These are phyloP conservation scores for Paecilomyces sp. DNA, from an alignment of 2,329 filamentous ascomycete species.

Conservation along the genomic window DNA sequence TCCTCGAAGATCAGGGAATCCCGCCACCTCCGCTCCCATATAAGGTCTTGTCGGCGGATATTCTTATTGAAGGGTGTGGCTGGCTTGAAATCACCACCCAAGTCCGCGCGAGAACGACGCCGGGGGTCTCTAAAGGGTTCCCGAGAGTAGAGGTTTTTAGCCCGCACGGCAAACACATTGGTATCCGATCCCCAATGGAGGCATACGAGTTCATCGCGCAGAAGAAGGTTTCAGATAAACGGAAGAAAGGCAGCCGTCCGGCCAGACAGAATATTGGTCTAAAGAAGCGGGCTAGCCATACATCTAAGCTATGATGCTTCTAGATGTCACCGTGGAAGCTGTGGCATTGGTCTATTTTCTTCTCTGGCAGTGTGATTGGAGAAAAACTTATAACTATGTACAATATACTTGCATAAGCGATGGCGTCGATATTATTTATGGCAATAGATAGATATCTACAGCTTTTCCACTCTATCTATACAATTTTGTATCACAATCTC, in stretches of 20 bases:
- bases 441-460: background rate
- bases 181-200: slow-evolving; percentile 27
- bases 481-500: no score
- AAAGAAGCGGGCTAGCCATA: slow-evolving; percentile 13
- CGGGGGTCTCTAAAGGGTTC: slow-evolving; percentile 37
- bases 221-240: slow-evolving; percentile 22
- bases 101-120: slow-evolving; percentile 52
- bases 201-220: slow-evolving; percentile 25
- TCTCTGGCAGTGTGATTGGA: background rate
- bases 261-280: slow-evolving; percentile 17
- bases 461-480: background rate
- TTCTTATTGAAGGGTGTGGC: slow-evolving; percentile 84
- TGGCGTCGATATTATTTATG: background rate
- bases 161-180: slow-evolving; percentile 76
- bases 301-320: slow-evolving; percentile 8
- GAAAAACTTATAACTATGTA: background rate
- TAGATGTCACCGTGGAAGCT: slow-evolving; percentile 8
- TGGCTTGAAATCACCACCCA: slow-evolving; percentile 88
- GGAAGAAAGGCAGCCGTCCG: slow-evolving; percentile 13
- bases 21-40: slow-evolving; percentile 56
- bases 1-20: slow-evolving; percentile 57
- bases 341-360: background rate
- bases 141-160: slow-evolving; percentile 78
- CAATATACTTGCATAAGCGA: background rate
- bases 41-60: slow-evolving; percentile 69